Base-by-base conservation (phyloP, 2,329 filamentous ascomycete species). In the Neopestalotiopsis rosae region DNA sequence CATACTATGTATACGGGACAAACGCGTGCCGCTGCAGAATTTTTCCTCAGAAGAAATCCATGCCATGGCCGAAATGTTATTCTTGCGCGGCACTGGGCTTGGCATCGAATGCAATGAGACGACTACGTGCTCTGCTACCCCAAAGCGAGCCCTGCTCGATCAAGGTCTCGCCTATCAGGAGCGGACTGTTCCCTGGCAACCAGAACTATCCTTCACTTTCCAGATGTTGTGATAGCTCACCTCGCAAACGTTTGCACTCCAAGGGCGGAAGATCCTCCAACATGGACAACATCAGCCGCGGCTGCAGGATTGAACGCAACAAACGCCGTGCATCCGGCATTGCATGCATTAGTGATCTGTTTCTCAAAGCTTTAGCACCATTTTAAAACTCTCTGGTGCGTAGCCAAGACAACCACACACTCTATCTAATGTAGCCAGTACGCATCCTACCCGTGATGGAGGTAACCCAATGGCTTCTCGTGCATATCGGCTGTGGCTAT, bases 21-120 rank as follows among this genome's bases (percentile, higher is more conserved):
- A 62, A 62, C 24, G 45, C 45, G n/a, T 52, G 45, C 45, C 45
- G 45, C 17, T 52, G 45, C 14, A 52, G 45, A 52, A 52, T n/a
- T 52, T 52, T 52, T 49, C n/a, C 45, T 10, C 45, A 52, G 45
- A 52, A 52, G 45, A 52, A 52, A 52, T 20, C 17, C 20, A 20
- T 9, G 45, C 45, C 5, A 38, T 38, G 34, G 34, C 34, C 34
- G 34, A 38, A 38, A 38, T 38, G 6, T 9, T 52, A 24, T 52
- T 28, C 24, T 52, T 17, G 17, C 45, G 45, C 45, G 45, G n/a
- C 45, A 52, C 17, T 10, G 45, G 17, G 45, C 45, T 52, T n/a
- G 45, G 45, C 45, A 10, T 52, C 2, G 9, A 52, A 17, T 9
- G 6, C 7, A 52, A 17, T n/a, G 45, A 10, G 20, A n/a, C 45